These are phyloP conservation scores for Delphinella strobiligena DNA, from an alignment of 2,329 filamentous ascomycete species.

Conservation along the genomic window DNA sequence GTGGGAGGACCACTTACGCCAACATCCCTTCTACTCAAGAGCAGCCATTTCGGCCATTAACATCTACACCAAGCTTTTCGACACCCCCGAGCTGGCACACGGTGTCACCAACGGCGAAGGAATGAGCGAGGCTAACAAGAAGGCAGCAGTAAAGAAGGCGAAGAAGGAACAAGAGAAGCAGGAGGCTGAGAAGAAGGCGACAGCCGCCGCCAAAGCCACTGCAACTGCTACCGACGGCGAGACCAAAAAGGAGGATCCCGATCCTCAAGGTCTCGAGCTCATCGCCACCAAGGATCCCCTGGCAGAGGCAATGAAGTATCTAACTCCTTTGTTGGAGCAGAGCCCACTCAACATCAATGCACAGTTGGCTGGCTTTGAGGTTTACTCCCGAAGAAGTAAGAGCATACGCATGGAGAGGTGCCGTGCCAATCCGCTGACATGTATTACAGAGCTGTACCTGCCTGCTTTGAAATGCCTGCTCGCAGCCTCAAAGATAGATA, in stretches of 20 bases:
- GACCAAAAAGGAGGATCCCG: constrained; percentile 77
- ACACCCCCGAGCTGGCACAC: constrained; percentile 57
- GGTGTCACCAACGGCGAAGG: constrained; percentile 57
- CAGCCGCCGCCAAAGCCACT: constrained; percentile 35
- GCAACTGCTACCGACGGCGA: constrained; percentile 50
- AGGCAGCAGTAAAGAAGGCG: constrained; percentile 55
- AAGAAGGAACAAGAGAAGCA: constrained; percentile 67
- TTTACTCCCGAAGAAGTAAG: constrained; percentile 68
- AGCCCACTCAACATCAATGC: constrained; percentile 70
- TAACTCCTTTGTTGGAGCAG: constrained; percentile 69
- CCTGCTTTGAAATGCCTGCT: constrained; percentile 79
- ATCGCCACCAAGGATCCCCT: constrained; percentile 72
- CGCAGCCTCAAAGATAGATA: constrained; percentile 56
- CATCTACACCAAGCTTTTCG: constrained; percentile 67
- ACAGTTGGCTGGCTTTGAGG: constrained; percentile 80
- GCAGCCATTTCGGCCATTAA: constrained; percentile 72
- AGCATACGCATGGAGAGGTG: background rate
- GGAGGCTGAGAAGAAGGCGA: constrained; percentile 63
- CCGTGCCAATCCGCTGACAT: background rate
- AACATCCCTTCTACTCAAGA: constrained; percentile 85
- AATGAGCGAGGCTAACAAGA: constrained; percentile 75
- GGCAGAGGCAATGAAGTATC: constrained; percentile 75
- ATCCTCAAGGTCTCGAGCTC: constrained; percentile 72
- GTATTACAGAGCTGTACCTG: constrained; percentile 58
- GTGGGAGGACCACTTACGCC: constrained; percentile 85